Evolutionary conservation across 1,284 basidiomycete genomes (phyloP), one percentile per base, ranked within the genome.

Genomic region (Tilletia setariae): DNA sequence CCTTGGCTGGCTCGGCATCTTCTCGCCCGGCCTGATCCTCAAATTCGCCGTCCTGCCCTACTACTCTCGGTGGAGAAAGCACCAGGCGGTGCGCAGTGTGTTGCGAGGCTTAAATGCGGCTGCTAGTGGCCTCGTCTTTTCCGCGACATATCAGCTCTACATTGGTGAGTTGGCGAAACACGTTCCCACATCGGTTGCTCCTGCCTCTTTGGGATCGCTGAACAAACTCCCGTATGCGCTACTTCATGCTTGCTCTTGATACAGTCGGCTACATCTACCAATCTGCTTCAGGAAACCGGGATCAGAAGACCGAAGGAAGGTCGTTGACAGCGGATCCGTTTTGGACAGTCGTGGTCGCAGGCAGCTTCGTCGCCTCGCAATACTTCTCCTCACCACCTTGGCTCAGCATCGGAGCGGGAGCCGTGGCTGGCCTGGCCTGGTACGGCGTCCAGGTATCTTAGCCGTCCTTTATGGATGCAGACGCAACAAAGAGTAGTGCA

Each of bases 21-120:
- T 76, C 56, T 72, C 70, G 0, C 75, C 75, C 2, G 88, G 87
- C 1, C 82, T 89, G 21, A 75, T 86, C 69, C 83, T 88, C 68
- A 86, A 86, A 61, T 75, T 86, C 32, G 86, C 85, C 0, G 84
- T 87, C 61, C 84, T 87, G 65, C 85, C 86, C n/a, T 56, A 87
- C 25, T 88, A 86, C 84, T 80, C 83, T 3, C 81, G 79, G 1
- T 83, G 86, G 75, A 79, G 86, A 25, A 84, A 83, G 51, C 81
- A 83, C 63, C 78, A 81, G 44, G 75, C 80, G 21, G 85, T 86
- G 1, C 79, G 83, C 3, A 84, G 84, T 30, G 71, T 86, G 1
- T 74, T 88, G 44, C 82, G 87, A 63, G 87, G 87, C 2, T 82
- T 88, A 4, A 88, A 87, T 71, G 86, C 87, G 2, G 83, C 85